Percentiles rank a stretch among this genome's conserved stretches.
These are phyloP conservation scores for Cryphonectria nitschkei DNA, from an alignment of 2,329 filamentous ascomycete genomes.

Conservation along the genomic window DNA sequence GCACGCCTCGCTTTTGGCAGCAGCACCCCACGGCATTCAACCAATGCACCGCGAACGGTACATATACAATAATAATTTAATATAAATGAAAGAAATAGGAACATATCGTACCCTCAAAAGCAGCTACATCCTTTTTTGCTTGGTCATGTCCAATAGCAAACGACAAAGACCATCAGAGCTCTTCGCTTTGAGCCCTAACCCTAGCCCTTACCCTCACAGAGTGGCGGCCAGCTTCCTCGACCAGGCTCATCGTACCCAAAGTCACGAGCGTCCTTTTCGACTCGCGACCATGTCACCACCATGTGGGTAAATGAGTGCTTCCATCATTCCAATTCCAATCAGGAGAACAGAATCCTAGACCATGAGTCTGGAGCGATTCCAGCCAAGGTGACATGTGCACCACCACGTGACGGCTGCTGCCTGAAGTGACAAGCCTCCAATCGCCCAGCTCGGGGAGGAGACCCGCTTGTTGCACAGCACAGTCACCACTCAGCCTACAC, in stretches of 20 bases:
- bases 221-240: background rate
- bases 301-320: background rate
- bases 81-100: no score
- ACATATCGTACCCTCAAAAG: no score
- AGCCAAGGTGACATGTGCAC: slow-evolving; percentile 8
- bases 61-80: no score
- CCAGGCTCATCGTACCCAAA: background rate
- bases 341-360: background rate
- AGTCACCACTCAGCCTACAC: background rate
- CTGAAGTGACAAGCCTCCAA: slow-evolving; percentile 14
- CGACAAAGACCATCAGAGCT: background rate
- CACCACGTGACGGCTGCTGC: slow-evolving; percentile 28
- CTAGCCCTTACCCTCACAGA: background rate
- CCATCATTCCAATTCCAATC: background rate
- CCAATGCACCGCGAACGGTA: no score
- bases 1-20: no score
- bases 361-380: background rate
- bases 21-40: no score
- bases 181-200: background rate
- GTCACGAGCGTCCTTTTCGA: background rate
- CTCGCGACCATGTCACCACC: background rate
- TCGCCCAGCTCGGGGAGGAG: background rate
- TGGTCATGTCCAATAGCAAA: background rate
- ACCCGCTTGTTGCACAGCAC: slow-evolving; percentile 1
- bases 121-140: no score